Evolutionary conservation across 495 filamentous ascomycete species (phyloP), one percentile per base, ranked within the genome.

Genomic region (Lasiosphaeria ovina): DNA sequence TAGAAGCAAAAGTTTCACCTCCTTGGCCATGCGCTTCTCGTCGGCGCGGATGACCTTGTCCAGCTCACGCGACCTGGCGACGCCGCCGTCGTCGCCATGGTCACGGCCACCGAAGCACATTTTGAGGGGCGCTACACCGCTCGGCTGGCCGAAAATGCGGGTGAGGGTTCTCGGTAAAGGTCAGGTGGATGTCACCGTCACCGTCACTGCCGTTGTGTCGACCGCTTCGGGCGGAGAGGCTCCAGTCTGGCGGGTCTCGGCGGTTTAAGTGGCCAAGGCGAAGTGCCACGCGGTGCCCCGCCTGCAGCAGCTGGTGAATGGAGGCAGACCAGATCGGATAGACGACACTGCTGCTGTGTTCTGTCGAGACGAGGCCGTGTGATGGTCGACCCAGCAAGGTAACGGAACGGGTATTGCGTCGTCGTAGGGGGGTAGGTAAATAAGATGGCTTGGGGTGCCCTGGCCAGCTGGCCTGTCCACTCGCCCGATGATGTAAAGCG

Each of bases 1-100:
- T 60, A 95, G 78, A 51, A 96, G 81, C 62, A 95, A 73, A 48
- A 95, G 84, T 77, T 95, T 96, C 66, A 95, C 89, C 56, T 92
- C 89, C 62, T 86, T 85, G 40, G 86, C 76, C 81, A 89, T 81
- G 57, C 81, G 81, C 78, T 93, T 94, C 77, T 93, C 91, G 74
- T 95, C 91, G 57, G 83, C 83, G 58, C 88, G 87, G 65, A 96
- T 84, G 49, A 81, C 69, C 71, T 86, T 87, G 58, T 96, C 91
- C 57, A 96, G 89, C 71, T 91, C 87, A 52, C 78, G 76, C 62
- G 83, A 86, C 60, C 78, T 77, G 51, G 73, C 72, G 35, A 66
- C 74, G 62, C 79, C 81, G 66, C 73, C 64, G 61, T 76, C 79
- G 31, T 81, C 75, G 50, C 57, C 72, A 68, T 83, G 83, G 8